Evolutionary conservation across 2,329 filamentous ascomycete genomes (phyloP).

Genomic region (Atkinsonella texensis): DNA sequence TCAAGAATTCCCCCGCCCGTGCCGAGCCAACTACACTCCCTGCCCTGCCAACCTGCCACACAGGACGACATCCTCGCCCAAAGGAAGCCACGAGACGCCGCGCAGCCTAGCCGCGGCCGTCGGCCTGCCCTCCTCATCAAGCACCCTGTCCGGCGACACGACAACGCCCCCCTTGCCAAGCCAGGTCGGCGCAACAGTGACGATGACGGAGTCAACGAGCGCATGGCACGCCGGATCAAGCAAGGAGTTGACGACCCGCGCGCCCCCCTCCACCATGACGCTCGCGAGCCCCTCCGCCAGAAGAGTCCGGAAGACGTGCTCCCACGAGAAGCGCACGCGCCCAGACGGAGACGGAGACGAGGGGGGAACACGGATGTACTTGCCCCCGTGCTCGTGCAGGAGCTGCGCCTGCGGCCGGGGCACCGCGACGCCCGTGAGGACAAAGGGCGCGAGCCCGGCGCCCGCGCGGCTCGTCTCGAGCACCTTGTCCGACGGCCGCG

Average conservation of each 20-base stretch:
- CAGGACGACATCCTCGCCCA: constrained; percentile 74
- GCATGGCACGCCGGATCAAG: constrained; percentile 47
- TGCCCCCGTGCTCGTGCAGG: constrained; percentile 39
- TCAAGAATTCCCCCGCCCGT: neutral
- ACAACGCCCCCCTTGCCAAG: constrained; percentile 73
- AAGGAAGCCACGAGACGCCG: constrained; percentile 60
- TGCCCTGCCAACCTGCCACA: constrained; percentile 47
- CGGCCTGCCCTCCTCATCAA: constrained; percentile 35
- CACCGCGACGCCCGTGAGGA: constrained; percentile 45
- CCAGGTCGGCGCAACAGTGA: constrained; percentile 85
- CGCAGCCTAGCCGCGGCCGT: constrained; percentile 52
- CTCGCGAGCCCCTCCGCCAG: constrained; percentile 51
- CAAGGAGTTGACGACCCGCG: constrained; percentile 67
- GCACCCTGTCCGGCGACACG: constrained; percentile 55
- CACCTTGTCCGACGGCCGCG: constrained; percentile 49
- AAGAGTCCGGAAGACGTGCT: constrained; percentile 48
- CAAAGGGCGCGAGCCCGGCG: constrained; percentile 59
- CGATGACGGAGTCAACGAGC: constrained; percentile 67
- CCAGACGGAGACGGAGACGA: constrained; percentile 16
- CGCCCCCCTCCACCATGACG: constrained; percentile 89
- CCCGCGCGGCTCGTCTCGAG: constrained; percentile 51
- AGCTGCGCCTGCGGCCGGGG: constrained; percentile 29
- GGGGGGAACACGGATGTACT: constrained; percentile 30
- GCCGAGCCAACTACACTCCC: neutral
- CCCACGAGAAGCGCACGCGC: constrained; percentile 48